Evolutionary conservation across 176 grass and related monocot genomes (phyloP).

Genomic region (Avena insularis): DNA sequence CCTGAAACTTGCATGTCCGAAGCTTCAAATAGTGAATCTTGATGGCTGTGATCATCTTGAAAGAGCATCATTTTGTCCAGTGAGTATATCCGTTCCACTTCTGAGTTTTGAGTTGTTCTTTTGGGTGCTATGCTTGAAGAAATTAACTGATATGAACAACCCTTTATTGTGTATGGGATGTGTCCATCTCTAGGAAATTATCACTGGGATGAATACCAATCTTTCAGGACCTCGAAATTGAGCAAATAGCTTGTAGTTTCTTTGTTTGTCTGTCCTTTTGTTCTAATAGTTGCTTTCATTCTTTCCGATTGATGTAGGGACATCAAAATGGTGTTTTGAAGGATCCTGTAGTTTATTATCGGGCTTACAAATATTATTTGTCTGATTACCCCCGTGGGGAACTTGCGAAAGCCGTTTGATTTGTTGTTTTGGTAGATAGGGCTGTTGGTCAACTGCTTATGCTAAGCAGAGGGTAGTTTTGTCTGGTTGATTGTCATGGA

Average conservation of each 20-base stretch:
- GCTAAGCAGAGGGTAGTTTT: not conserved
- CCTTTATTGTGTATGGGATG: constrained; percentile 3
- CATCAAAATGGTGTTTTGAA: not conserved
- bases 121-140: not conserved
- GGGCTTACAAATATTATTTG: not conserved
- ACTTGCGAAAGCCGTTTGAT: not conserved
- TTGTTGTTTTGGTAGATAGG: not conserved
- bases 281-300: not conserved
- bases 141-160: constrained; percentile 11
- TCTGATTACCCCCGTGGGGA: not conserved
- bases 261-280: not conserved
- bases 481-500: not conserved
- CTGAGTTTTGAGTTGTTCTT: not conserved
- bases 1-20: constrained; percentile 77
- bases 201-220: not conserved
- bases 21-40: constrained; percentile 87
- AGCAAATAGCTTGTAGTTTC: not conserved
- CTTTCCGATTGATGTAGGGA: not conserved
- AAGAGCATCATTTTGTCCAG: constrained; percentile 78
- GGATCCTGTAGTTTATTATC: not conserved
- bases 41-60: constrained; percentile 94
- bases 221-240: not conserved
- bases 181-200: too few relatives aligned
- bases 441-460: not conserved
- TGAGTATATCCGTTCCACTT: constrained; percentile 51